These are phyloP conservation scores for Colletotrichum truncatum DNA, from an alignment of 2,329 filamentous ascomycete genomes.

Conservation along the genomic window DNA sequence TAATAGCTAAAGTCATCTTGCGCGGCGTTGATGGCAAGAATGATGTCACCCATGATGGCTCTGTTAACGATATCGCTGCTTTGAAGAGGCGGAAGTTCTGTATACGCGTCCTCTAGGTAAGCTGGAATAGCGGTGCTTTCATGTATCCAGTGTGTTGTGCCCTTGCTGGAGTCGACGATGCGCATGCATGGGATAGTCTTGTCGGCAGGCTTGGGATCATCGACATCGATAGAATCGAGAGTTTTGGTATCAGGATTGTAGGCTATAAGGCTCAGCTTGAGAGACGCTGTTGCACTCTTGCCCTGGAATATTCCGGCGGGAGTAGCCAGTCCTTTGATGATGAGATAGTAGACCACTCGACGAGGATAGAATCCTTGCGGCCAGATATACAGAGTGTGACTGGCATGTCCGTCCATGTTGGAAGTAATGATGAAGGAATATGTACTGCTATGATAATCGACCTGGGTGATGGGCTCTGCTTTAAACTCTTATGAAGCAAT, in stretches of 20 bases:
- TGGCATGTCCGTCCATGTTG: neutral
- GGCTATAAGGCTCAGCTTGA: constrained; percentile 27
- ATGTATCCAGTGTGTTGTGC: constrained; percentile 27
- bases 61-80: neutral
- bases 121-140: constrained; percentile 33
- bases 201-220: constrained; percentile 32
- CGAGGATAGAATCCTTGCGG: constrained; percentile 33
- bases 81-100: neutral
- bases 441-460: neutral
- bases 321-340: constrained; percentile 33
- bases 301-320: constrained; percentile 28
- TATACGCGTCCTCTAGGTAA: constrained; percentile 32
- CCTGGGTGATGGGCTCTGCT: too few species aligned
- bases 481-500: neutral
- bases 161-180: constrained; percentile 17
- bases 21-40: constrained; percentile 25
- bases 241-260: neutral
- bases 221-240: constrained; percentile 11
- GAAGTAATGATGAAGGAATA: neutral
- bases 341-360: constrained; percentile 34
- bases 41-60: constrained; percentile 27
- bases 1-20: constrained; percentile 23
- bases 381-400: constrained; percentile 35
- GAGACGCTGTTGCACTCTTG: constrained; percentile 19
- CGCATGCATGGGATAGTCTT: constrained; percentile 33